Conservation (phyloP, 2,329 filamentous ascomycete species). For the Fusarium nodosum region DNA sequence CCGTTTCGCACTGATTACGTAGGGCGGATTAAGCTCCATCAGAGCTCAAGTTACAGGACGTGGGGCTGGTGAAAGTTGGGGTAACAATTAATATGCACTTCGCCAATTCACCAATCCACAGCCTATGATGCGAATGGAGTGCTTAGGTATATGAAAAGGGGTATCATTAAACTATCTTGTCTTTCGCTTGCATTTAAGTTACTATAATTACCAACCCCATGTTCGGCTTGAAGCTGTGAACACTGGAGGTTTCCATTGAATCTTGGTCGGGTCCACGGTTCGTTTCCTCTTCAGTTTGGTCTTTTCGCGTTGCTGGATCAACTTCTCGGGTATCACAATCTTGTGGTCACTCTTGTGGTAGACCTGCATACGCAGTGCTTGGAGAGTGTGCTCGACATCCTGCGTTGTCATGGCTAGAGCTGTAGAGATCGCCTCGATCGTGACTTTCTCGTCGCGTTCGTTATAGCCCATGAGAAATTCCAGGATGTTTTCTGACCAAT, state of each 20-base stretch:
- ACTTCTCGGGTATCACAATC: slow-evolving; percentile 88
- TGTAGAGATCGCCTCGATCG: slow-evolving; percentile 85
- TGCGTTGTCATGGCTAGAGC: slow-evolving; percentile 94
- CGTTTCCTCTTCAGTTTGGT: slow-evolving; percentile 82
- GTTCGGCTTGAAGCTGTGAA: slow-evolving; percentile 91
- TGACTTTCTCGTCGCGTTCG: slow-evolving; percentile 77
- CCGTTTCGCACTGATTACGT: slow-evolving; percentile 36
- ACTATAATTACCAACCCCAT: slow-evolving; percentile 84
- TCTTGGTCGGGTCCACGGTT: slow-evolving; percentile 79
- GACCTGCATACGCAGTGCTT: slow-evolving; percentile 93
- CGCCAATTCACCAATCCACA: neutral
- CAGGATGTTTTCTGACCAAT: slow-evolving; percentile 96
- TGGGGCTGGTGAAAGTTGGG: slow-evolving; percentile 29
- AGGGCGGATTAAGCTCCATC: slow-evolving; percentile 17
- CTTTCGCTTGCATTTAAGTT: slow-evolving; percentile 11
- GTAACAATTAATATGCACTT: slow-evolving; percentile 10
- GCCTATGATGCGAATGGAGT: too few relatives aligned
- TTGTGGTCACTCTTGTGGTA: slow-evolving; percentile 98
- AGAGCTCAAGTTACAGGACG: slow-evolving; percentile 14
- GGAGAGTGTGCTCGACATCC: slow-evolving; percentile 94
- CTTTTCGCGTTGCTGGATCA: slow-evolving; percentile 84
- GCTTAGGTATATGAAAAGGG: slow-evolving; percentile 11
- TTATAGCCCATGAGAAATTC: slow-evolving; percentile 83
- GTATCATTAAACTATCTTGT: slow-evolving; percentile 43
- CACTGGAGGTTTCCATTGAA: slow-evolving; percentile 96